A percentile compares a stretch with the other conserved stretches of the same genome.
phyloP scores from a whole-genome alignment of 768 basidiomycete species.

The Polyporus arcularius region DNA sequence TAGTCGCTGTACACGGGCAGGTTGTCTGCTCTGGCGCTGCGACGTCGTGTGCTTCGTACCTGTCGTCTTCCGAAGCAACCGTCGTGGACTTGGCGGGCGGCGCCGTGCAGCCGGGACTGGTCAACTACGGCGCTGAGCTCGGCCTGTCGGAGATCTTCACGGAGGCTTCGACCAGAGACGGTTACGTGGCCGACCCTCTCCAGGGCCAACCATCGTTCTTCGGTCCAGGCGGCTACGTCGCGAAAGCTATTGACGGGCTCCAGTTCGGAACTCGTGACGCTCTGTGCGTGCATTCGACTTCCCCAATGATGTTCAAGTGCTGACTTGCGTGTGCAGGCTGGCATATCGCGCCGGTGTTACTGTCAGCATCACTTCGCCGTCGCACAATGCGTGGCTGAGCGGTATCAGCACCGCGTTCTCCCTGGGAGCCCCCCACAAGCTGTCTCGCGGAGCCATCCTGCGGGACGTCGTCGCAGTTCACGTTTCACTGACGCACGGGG shows the following conservation, averaged over 20 bases:
- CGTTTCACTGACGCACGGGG: slow-evolving; percentile 44
- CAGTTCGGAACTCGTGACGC: slow-evolving; percentile 43
- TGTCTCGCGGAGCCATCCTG: slow-evolving; percentile 44
- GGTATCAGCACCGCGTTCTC: slow-evolving; percentile 47
- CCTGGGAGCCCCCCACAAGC: slow-evolving; percentile 40
- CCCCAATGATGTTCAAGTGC: neutral
- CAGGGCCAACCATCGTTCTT: slow-evolving; percentile 44
- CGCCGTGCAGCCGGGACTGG: slow-evolving; percentile 58
- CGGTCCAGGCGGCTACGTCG: slow-evolving; percentile 43
- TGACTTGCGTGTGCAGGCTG: slow-evolving; percentile 32
- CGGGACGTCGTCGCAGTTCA: slow-evolving; percentile 42
- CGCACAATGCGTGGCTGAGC: slow-evolving; percentile 33
- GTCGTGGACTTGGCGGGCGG: slow-evolving; percentile 67
- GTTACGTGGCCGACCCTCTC: slow-evolving; percentile 52
- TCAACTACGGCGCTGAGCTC: slow-evolving; percentile 60
- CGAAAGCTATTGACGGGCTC: slow-evolving; percentile 66
- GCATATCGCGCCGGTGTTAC: slow-evolving; percentile 52
- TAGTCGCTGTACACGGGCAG: slow-evolving; percentile 55
- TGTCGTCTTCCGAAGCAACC: slow-evolving; percentile 6
- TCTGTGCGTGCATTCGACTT: slow-evolving; percentile 22
- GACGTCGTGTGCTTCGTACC: slow-evolving; percentile 15
- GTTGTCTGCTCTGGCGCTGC: slow-evolving; percentile 47
- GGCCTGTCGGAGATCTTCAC: slow-evolving; percentile 65
- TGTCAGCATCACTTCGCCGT: slow-evolving; percentile 40
- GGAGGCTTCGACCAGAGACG: slow-evolving; percentile 65